A percentile compares a stretch with the other conserved stretches of the same genome.
Conservation (phyloP, 2,329 filamentous ascomycete species). For the Diatrype stigma region DNA sequence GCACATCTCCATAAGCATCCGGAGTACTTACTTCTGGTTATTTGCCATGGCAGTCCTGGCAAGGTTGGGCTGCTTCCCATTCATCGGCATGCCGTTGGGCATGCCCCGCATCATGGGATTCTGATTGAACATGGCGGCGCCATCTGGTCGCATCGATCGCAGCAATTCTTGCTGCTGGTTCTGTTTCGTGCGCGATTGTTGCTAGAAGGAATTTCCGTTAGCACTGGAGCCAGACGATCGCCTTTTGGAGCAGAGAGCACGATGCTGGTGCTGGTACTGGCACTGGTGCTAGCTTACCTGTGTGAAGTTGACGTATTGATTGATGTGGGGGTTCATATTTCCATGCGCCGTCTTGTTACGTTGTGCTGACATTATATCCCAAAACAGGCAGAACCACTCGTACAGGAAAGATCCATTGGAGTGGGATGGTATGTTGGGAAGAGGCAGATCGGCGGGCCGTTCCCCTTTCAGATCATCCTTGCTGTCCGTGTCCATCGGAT, state of each 20-base stretch:
- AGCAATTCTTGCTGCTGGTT: constrained; percentile 74
- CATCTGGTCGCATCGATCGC: constrained; percentile 63
- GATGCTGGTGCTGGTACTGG: constrained; percentile 3
- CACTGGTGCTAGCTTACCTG: constrained; percentile 59
- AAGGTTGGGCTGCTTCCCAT: constrained; percentile 57
- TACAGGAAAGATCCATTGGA: constrained; percentile 81
- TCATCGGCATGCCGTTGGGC: constrained; percentile 57
- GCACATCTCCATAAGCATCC: too few relatives aligned
- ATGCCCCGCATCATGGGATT: constrained; percentile 65
- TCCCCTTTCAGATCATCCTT: constrained; percentile 75
- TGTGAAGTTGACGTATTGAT: constrained; percentile 75
- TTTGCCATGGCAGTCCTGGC: constrained; percentile 76
- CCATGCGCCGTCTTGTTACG: constrained; percentile 55
- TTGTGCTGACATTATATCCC: constrained; percentile 88
- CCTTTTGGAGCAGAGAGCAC: too few relatives aligned
- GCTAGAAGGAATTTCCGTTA: too few relatives aligned
- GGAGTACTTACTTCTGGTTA: constrained; percentile 64
- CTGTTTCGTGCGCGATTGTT: constrained; percentile 69
- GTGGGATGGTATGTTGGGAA: constrained; percentile 62
- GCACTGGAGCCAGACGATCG: too few relatives aligned
- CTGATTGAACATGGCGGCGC: constrained; percentile 52
- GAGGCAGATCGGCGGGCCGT: constrained; percentile 74
- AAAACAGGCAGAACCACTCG: constrained; percentile 97
- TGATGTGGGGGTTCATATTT: constrained; percentile 54
- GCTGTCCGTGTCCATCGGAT: constrained; percentile 76